Evolutionary conservation across 148 eudicot species (phyloP).

Genomic region (Chenopodium quinoa): DNA sequence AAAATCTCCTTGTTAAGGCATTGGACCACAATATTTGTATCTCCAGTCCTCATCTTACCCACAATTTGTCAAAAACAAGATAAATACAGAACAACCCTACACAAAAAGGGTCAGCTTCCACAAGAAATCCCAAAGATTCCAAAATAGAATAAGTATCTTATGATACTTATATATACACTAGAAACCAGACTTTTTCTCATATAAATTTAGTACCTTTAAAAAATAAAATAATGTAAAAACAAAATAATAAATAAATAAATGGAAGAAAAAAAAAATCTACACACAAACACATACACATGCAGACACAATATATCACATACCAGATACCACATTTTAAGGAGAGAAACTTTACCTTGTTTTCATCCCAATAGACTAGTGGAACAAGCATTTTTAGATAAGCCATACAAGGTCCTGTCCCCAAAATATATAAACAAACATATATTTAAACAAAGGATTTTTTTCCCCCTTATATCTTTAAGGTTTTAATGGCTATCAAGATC

Average conservation of each 20-base stretch:
- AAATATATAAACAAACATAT: background rate
- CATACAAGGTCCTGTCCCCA: background rate
- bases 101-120: background rate
- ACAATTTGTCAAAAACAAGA: background rate
- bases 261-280: too few species aligned
- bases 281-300: too few species aligned
- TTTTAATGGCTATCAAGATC: background rate
- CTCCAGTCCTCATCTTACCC: too few species aligned
- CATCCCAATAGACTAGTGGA: background rate
- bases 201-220: too few species aligned
- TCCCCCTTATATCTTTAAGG: background rate
- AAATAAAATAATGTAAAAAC: too few species aligned
- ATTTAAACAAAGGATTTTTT: background rate
- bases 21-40: too few species aligned
- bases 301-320: too few species aligned
- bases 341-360: background rate
- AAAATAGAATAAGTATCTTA: background rate
- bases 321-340: background rate
- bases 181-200: too few species aligned
- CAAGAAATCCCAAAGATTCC: background rate
- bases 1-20: too few species aligned
- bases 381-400: background rate
- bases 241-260: too few species aligned
- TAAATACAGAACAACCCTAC: background rate
- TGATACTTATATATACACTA: too few species aligned